These are phyloP conservation scores for Astrothelium macrocarpum DNA, from an alignment of 495 filamentous ascomycete genomes.

Conservation along the genomic window DNA sequence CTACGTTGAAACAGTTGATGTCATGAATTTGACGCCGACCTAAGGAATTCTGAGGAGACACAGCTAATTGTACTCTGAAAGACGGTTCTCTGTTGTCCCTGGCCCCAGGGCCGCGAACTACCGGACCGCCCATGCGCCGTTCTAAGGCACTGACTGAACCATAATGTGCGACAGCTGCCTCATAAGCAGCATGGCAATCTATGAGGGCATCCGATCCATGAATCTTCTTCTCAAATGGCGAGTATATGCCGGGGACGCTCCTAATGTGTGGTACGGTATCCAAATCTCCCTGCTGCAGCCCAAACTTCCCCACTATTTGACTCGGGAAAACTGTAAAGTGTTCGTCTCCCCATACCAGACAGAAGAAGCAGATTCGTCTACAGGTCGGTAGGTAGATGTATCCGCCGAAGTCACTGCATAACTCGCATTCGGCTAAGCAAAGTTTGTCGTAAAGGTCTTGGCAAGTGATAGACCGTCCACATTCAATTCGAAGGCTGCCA, in stretches of 20 bases:
- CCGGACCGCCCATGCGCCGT: slow-evolving; percentile 11
- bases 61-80: neutral
- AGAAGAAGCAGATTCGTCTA: slow-evolving; percentile 33
- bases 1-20: slow-evolving; percentile 12
- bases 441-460: slow-evolving; percentile 27
- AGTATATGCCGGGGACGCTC: slow-evolving; percentile 23
- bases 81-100: neutral
- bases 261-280: slow-evolving; percentile 19
- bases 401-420: slow-evolving; percentile 29
- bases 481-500: slow-evolving; percentile 26
- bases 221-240: slow-evolving; percentile 13
- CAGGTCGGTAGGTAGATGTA: slow-evolving; percentile 35
- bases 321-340: slow-evolving; percentile 23
- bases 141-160: slow-evolving; percentile 19
- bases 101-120: slow-evolving; percentile 2
- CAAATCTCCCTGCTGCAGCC: slow-evolving; percentile 17
- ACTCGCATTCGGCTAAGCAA: slow-evolving; percentile 27
- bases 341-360: slow-evolving; percentile 22
- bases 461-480: slow-evolving; percentile 23
- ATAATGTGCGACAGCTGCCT: slow-evolving; percentile 20
- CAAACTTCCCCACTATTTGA: slow-evolving; percentile 19
- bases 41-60: neutral
- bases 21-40: slow-evolving; percentile 18
- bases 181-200: slow-evolving; percentile 17
- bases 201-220: slow-evolving; percentile 13